Percentiles rank a stretch among this genome's conserved stretches.
These are phyloP conservation scores for Pharus latifolius DNA, from an alignment of 176 grass and related monocot genomes.

Conservation along the genomic window DNA sequence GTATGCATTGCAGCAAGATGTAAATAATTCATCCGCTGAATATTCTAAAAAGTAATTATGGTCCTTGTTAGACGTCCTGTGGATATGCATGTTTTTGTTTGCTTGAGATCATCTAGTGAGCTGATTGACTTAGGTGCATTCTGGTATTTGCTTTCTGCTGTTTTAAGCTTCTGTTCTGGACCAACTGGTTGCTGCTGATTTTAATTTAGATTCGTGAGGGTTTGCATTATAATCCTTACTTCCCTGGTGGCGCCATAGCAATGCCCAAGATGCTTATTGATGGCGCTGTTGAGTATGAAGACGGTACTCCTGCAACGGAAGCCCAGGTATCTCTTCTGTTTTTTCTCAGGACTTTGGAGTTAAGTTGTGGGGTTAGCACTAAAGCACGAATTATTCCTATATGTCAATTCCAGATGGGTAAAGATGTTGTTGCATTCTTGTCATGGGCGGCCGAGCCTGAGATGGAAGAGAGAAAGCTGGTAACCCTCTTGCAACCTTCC, in stretches of 20 bases:
- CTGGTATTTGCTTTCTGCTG: background rate
- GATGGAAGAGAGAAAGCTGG: conserved; percentile 85
- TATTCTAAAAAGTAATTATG: too few species aligned
- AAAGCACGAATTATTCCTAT: background rate
- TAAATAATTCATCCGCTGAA: background rate
- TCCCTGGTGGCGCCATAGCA: conserved; percentile 71
- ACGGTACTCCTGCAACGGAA: conserved; percentile 45
- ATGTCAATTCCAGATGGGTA: conserved; percentile 49
- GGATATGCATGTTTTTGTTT: background rate
- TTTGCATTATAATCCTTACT: conserved; percentile 72
- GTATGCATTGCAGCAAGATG: background rate
- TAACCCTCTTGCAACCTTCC: conserved; percentile 12
- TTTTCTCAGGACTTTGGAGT: background rate
- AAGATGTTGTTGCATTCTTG: conserved; percentile 57
- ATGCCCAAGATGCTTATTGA: conserved; percentile 91
- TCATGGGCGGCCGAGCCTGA: conserved; percentile 70
- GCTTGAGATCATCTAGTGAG: background rate
- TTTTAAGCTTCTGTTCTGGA: too few species aligned
- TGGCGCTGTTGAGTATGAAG: conserved; percentile 69
- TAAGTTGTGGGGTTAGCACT: background rate
- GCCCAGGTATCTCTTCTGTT: conserved; percentile 36
- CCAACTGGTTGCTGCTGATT: background rate
- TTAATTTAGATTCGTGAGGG: conserved; percentile 54
- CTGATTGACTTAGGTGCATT: background rate
- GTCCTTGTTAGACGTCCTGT: background rate